Evolutionary conservation across 2,329 filamentous ascomycete species (phyloP).

Genomic region (Xylaria sp.): DNA sequence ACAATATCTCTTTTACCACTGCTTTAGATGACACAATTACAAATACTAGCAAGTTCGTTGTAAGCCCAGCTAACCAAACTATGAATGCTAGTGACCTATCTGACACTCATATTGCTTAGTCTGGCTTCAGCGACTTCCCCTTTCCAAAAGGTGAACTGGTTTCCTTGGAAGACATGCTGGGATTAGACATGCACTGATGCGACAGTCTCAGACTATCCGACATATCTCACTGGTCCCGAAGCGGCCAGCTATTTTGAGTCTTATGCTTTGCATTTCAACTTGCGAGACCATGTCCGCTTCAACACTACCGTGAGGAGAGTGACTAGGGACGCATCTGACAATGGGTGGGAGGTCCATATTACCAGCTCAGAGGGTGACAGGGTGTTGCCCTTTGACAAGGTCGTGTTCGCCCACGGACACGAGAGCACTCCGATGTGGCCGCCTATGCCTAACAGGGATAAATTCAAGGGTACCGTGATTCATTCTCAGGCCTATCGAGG

Average conservation of each 20-base stretch:
- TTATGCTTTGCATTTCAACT: constrained; percentile 23
- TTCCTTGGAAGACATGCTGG: too few relatives aligned
- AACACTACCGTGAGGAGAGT: constrained; percentile 20
- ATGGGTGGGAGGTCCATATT: constrained; percentile 24
- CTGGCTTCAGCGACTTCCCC: constrained; percentile 28
- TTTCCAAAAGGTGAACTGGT: constrained; percentile 19
- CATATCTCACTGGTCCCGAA: constrained; percentile 16
- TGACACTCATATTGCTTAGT: constrained; percentile 10
- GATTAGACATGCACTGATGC: neutral
- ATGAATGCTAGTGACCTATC: neutral
- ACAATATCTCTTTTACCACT: constrained; percentile 29
- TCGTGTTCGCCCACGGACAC: constrained; percentile 25
- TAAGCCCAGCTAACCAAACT: constrained; percentile 7
- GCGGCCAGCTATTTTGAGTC: constrained; percentile 22
- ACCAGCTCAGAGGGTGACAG: constrained; percentile 12
- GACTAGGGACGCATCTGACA: constrained; percentile 18
- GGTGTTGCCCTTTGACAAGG: constrained; percentile 22
- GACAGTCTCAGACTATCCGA: constrained; percentile 13
- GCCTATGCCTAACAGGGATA: constrained; percentile 19
- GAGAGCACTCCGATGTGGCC: constrained; percentile 21
- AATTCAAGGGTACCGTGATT: constrained; percentile 25
- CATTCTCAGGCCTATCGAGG: constrained; percentile 27
- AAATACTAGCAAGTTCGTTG: constrained; percentile 37
- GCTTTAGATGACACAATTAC: constrained; percentile 40
- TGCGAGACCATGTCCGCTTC: constrained; percentile 21